Percentiles rank a stretch among this genome's conserved stretches.
Conservation (phyloP, 108 stramenopile genomes). For the Skeletonema costatum region DNA sequence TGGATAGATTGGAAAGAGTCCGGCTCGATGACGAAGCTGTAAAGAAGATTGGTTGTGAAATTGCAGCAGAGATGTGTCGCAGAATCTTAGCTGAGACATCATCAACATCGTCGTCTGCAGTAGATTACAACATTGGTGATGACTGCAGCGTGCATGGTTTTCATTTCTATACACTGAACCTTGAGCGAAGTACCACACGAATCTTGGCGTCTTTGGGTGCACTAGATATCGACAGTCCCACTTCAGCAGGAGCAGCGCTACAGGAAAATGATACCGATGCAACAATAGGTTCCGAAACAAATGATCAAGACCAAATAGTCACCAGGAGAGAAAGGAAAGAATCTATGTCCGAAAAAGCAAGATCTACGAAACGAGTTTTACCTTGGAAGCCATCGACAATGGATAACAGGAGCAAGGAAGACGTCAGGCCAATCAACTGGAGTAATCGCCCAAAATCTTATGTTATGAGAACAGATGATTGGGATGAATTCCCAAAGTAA, state of each 20-base stretch:
- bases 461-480: constrained; percentile 91
- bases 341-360: constrained; percentile 32
- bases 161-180: constrained; percentile 97
- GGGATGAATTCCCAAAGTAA: constrained; percentile 92
- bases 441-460: constrained; percentile 96
- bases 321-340: constrained; percentile 33
- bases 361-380: constrained; percentile 40
- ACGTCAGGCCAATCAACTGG: constrained; percentile 97
- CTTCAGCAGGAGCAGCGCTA: constrained; percentile 4
- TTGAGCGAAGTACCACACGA: constrained; percentile 85
- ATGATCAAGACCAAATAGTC: neutral
- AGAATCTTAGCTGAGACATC: constrained; percentile 46
- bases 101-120: neutral
- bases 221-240: constrained; percentile 10
- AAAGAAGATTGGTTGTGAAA: constrained; percentile 88
- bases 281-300: neutral
- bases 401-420: constrained; percentile 75
- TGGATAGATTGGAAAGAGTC: constrained; percentile 68
- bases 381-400: constrained; percentile 85
- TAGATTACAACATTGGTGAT: constrained; percentile 22
- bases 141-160: constrained; percentile 71
- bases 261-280: constrained; percentile 2
- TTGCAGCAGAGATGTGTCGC: constrained; percentile 83
- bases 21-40: constrained; percentile 94
- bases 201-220: constrained; percentile 71